Base-by-base conservation (phyloP, 2,329 filamentous ascomycete genomes). In the Bipolaris oryzae region DNA sequence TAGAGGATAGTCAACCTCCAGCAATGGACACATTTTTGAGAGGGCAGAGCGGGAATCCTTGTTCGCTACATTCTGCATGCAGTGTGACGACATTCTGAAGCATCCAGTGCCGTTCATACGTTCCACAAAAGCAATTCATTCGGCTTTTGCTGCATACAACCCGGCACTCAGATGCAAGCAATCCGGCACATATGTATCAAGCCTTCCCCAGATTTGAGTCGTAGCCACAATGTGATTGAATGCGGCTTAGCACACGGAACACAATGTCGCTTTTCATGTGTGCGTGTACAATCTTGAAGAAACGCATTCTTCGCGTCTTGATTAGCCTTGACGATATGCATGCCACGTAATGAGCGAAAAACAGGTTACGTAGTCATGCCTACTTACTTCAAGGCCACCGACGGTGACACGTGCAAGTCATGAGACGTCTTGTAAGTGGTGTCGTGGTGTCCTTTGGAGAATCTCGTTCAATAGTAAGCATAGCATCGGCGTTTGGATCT, bases 1-100 rank as follows among this genome's bases (percentile, higher is more conserved):
- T 92, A 82, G 62, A 44, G 4, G 33, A 18, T 42, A 33, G 20
- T 28, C 21, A 41, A 23, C 18, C 11, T 20, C 9, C 18, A 20
- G 31, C 31, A 42, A 47, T 25, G 42, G 44, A 48, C 11, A 55
- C 38, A 48, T 33, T 53, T 46, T 39, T 42, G 48, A 38, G 34
- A 48, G 3, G 7, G 35, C 46, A 34, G 21, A 45, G 25, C 16
- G 18, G 21, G n/a, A 10, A 5, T 15, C 1, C 5, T 15, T 7
- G 38, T 23, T 10, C 15, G 13, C 28, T 50, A n/a, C 39, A 9
- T 31, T 28, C 35, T 15, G 31, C 13, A 47, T 52, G 42, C 48
- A 28, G 41, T 20, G 43, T 34, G 38, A 43, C 38, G 28, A 15
- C 25, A 41, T 31, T 50, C 10, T 20, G 35, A 39, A 34, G 28